Conservation (phyloP, 257 asterid genomes). For the Ehretia macrophylla region DNA sequence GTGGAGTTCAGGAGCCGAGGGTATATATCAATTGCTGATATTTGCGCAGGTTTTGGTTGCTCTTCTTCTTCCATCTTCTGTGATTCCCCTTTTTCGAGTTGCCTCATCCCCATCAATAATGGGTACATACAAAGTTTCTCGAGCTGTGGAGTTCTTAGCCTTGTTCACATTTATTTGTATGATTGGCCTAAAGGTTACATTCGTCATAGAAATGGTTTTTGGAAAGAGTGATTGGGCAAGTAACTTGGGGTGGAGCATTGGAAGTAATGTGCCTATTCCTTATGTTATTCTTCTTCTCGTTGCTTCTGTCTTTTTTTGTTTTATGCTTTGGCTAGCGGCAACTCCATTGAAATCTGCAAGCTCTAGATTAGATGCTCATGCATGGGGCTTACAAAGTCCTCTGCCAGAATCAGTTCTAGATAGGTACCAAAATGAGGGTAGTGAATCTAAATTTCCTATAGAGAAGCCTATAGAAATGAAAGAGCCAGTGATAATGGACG, state of each 20-base stretch:
- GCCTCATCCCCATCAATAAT: slow-evolving; percentile 80
- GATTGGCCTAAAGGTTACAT: slow-evolving; percentile 65
- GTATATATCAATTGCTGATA: slow-evolving; percentile 76
- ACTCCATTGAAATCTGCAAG: slow-evolving; percentile 85
- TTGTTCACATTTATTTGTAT: slow-evolving; percentile 58
- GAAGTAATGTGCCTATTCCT: slow-evolving; percentile 52
- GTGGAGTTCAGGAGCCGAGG: slow-evolving; percentile 87
- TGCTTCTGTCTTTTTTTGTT: slow-evolving; percentile 52
- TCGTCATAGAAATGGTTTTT: slow-evolving; percentile 75
- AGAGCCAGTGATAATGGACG: slow-evolving; percentile 33
- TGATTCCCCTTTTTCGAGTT: slow-evolving; percentile 78
- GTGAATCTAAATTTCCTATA: slow-evolving; percentile 31
- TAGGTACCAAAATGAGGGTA: slow-evolving; percentile 30
- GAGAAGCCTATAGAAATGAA: slow-evolving; percentile 33
- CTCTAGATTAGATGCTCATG: slow-evolving; percentile 43
- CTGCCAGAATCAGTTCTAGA: slow-evolving; percentile 26
- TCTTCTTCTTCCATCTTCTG: slow-evolving; percentile 89
- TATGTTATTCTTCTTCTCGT: slow-evolving; percentile 60
- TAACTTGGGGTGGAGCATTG: slow-evolving; percentile 69
- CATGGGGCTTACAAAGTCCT: slow-evolving; percentile 27
- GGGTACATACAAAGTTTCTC: slow-evolving; percentile 67
- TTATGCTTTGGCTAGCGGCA: slow-evolving; percentile 82
- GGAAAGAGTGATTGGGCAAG: slow-evolving; percentile 91
- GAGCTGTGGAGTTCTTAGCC: slow-evolving; percentile 52
- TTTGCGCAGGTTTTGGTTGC: slow-evolving; percentile 79